A percentile compares a stretch with the other conserved stretches of the same genome.
Evolutionary conservation across 2,329 filamentous ascomycete species (phyloP).

Genomic region (Scopulariopsis brevicaulis): DNA sequence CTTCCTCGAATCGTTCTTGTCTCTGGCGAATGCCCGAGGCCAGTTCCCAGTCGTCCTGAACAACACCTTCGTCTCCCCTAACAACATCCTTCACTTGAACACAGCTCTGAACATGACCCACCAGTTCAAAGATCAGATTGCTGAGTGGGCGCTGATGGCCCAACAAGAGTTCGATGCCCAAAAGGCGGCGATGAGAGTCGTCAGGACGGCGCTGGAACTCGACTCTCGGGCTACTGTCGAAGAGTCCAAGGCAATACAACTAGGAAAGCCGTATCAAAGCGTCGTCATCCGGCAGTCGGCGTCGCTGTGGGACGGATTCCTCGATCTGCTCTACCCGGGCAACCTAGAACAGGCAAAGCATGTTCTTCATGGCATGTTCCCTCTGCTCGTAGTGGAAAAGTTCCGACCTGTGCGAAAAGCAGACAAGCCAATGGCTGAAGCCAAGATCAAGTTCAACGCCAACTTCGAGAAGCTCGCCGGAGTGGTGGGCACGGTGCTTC

Average conservation of each 20-base stretch:
- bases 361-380: slow-evolving; percentile 58
- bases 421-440: slow-evolving; percentile 22
- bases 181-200: slow-evolving; percentile 30
- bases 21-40: slow-evolving; percentile 16
- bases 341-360: slow-evolving; percentile 63
- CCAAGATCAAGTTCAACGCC: slow-evolving; percentile 64
- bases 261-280: slow-evolving; percentile 49
- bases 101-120: slow-evolving; percentile 54
- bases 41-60: slow-evolving; percentile 9
- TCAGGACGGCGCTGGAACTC: slow-evolving; percentile 43
- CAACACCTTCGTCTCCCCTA: slow-evolving; percentile 31
- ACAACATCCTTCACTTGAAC: slow-evolving; percentile 50
- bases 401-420: slow-evolving; percentile 46
- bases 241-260: slow-evolving; percentile 45
- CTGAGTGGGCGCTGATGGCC: slow-evolving; percentile 31
- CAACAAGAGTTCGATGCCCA: slow-evolving; percentile 31
- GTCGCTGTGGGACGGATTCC: slow-evolving; percentile 67
- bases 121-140: slow-evolving; percentile 49
- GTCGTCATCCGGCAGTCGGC: slow-evolving; percentile 60
- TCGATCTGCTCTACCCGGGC: slow-evolving; percentile 54
- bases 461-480: slow-evolving; percentile 45
- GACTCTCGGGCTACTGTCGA: slow-evolving; percentile 29
- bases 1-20: slow-evolving; percentile 44
- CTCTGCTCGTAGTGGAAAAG: slow-evolving; percentile 64
- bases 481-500: slow-evolving; percentile 63